These are phyloP conservation scores for Paracorniculantispora psalliotae DNA, from an alignment of 2,329 filamentous ascomycete genomes.

Conservation along the genomic window DNA sequence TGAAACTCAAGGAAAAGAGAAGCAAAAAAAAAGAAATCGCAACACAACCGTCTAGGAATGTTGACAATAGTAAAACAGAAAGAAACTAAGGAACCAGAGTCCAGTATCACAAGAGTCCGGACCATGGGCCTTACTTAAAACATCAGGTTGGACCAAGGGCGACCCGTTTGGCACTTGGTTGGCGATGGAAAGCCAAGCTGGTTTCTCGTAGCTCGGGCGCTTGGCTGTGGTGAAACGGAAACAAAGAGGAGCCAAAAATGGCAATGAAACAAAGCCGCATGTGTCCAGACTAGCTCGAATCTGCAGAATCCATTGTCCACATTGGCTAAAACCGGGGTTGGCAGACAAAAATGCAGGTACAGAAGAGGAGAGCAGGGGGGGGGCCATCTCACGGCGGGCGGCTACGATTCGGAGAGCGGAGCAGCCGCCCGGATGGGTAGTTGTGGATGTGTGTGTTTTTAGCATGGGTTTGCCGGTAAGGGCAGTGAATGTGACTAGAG, in stretches of 20 bases:
- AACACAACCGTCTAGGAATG: constrained; percentile 5
- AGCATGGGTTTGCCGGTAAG: background rate
- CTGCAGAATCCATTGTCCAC: background rate
- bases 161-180: background rate
- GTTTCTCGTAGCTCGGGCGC: background rate
- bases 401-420: background rate
- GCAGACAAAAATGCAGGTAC: background rate
- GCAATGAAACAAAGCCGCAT: constrained; percentile 8
- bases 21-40: background rate
- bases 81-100: background rate
- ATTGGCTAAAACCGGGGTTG: background rate
- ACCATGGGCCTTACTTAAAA: constrained; percentile 2
- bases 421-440: background rate
- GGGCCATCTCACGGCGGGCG: background rate
- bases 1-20: constrained; percentile 1
- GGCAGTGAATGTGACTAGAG: no score
- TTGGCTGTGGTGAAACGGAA: constrained; percentile 11
- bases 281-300: background rate
- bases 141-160: background rate
- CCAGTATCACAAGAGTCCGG: background rate
- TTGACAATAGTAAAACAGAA: constrained; percentile 8
- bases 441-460: background rate
- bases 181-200: background rate
- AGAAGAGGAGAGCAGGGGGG: background rate
- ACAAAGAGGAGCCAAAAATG: background rate